Evolutionary conservation across 2,329 filamentous ascomycete species (phyloP).

Genomic region (Phoma sp.): DNA sequence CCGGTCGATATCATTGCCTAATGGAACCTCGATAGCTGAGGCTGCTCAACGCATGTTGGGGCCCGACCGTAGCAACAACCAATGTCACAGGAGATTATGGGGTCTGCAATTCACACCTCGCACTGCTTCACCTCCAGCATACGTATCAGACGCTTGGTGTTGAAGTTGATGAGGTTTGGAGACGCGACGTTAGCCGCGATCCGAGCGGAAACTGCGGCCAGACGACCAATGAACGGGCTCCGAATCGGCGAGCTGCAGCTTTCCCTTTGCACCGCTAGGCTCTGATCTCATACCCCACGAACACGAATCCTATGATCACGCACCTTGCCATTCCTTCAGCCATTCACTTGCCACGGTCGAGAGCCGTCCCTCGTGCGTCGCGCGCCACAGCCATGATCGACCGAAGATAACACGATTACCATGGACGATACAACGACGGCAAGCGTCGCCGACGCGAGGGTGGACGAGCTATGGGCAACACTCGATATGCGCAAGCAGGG

Average conservation of each 20-base stretch:
- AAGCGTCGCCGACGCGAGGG: conserved; percentile 78
- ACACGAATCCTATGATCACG: conserved; percentile 26
- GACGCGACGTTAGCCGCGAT: conserved; percentile 6
- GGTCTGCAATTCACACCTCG: background rate
- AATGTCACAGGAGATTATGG: background rate
- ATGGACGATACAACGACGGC: conserved; percentile 79
- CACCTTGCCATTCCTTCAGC: conserved; percentile 20
- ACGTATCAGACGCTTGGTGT: background rate
- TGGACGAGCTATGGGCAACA: conserved; percentile 82
- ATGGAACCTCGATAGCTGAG: background rate
- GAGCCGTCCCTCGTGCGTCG: conserved; percentile 30
- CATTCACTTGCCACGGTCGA: conserved; percentile 23
- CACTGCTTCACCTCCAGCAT: background rate
- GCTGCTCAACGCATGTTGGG: background rate
- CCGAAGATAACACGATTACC: conserved; percentile 51
- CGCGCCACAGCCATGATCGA: conserved; percentile 47
- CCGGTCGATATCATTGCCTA: background rate
- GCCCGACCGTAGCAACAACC: background rate
- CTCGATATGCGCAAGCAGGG: conserved; percentile 79
- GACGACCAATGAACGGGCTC: conserved; percentile 25
- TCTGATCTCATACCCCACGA: conserved; percentile 41
- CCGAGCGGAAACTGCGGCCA: conserved; percentile 1
- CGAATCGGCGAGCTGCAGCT: conserved; percentile 18
- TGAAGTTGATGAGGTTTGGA: background rate
- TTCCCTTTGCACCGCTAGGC: conserved; percentile 26